Base-by-base conservation (phyloP, 352 stramenopile genomes). In the Pythium dissotocum region DNA sequence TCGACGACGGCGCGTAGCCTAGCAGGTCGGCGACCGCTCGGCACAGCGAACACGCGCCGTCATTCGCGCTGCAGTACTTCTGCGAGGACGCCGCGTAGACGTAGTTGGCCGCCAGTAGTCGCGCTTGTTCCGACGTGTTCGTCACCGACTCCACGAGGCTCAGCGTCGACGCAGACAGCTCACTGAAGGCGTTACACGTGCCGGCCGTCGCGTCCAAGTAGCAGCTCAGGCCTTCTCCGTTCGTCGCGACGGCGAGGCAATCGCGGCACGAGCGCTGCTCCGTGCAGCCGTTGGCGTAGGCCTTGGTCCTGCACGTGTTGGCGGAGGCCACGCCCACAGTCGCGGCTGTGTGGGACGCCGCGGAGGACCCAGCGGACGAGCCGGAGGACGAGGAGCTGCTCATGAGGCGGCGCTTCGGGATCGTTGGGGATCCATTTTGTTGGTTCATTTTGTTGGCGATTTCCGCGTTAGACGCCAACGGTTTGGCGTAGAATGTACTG, bases 191-290 rank as follows among this genome's bases (percentile, higher is more conserved):
- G 18, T n/a, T 55, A 61, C 67, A 73, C 18, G 46, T 49, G 18
- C 60, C 61, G 0, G 40, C 10, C 12, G 33, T 38, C 36, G 67
- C 67, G 48, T 73, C 67, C n/a, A 73, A 35, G 35, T 65, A 73
- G 33, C 67, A 73, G 54, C 52, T 38, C 54, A 73, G 67, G 8
- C 61, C 61, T 21, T 69, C 60, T n/a, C 55, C 48, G 7, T 32
- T 16, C 1, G 62, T 46, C 16, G 60, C 24, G n/a, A 57, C 51
- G 55, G 49, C 49, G 14, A 73, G 61, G 38, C 67, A 73, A 48
- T 69, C 61, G 33, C 67, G 67, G 18, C 67, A 73, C 49, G 59
- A 58, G 5, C 67, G 67, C 55, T 73, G 68, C 67, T 73, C 67
- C 28, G 56, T 62, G 38, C 67, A 73, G 24, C 67, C 67, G 67